Conservation (phyloP, 805 yeast species). For the Candida piceae region DNA sequence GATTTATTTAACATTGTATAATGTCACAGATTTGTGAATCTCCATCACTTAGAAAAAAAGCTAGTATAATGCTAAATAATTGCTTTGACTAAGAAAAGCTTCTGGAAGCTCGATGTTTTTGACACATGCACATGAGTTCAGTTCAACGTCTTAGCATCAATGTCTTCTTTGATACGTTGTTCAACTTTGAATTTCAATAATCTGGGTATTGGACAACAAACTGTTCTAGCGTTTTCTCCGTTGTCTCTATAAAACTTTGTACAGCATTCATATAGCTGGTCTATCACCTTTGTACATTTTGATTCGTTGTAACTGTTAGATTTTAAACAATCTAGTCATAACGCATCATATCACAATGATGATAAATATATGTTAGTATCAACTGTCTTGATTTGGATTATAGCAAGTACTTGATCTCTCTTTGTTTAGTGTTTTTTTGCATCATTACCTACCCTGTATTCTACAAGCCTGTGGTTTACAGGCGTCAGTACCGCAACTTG, state of each 20-base stretch:
- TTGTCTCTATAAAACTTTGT: constrained; percentile 52
- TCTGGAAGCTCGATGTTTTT: too few relatives aligned
- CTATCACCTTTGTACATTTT: constrained; percentile 66
- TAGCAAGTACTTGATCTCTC: too few relatives aligned
- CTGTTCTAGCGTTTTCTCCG: constrained; percentile 56
- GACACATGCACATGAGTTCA: too few relatives aligned
- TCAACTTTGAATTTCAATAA: constrained; percentile 58
- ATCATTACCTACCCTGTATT: constrained; percentile 63
- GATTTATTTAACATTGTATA: too few relatives aligned
- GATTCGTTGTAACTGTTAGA: constrained; percentile 63
- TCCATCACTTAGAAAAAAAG: too few relatives aligned
- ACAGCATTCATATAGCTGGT: constrained; percentile 73
- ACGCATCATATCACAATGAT: too few relatives aligned
- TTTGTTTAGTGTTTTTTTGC: too few relatives aligned
- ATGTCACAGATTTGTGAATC: too few relatives aligned
- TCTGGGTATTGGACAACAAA: constrained; percentile 74
- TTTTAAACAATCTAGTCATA: constrained; percentile 61
- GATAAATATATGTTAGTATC: too few relatives aligned
- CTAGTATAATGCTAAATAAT: too few relatives aligned
- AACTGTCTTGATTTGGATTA: constrained; percentile 1
- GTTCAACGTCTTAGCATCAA: constrained; percentile 49
- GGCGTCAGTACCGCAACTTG: constrained; percentile 31
- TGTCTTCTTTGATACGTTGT: constrained; percentile 51
- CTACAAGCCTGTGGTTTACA: constrained; percentile 81
- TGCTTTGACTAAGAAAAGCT: too few relatives aligned